These are phyloP conservation scores for Komagataella phaffii DNA, from an alignment of 805 yeast species.

Conservation along the genomic window DNA sequence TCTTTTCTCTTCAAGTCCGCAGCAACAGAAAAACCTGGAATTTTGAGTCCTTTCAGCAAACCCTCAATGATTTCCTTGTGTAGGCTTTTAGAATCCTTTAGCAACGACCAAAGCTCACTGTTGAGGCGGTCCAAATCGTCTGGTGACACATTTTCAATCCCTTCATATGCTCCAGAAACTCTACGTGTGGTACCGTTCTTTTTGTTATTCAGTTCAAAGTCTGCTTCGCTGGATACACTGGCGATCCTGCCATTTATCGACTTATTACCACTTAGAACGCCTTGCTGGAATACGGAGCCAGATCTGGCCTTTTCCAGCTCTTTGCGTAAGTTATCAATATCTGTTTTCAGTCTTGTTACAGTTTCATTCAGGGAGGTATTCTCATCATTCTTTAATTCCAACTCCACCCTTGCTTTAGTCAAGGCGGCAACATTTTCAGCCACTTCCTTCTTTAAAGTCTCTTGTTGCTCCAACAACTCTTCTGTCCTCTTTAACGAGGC, in stretches of 20 bases:
- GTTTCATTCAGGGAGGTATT: constrained; percentile 55
- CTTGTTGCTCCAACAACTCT: constrained; percentile 46
- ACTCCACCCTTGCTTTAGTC: constrained; percentile 41
- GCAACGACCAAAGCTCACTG: constrained; percentile 57
- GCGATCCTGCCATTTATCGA: background rate
- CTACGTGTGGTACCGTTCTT: background rate
- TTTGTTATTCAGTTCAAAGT: background rate
- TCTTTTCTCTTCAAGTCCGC: constrained; percentile 77
- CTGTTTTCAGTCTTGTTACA: constrained; percentile 38
- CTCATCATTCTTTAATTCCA: constrained; percentile 45
- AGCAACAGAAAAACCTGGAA: constrained; percentile 79
- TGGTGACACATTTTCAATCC: constrained; percentile 6
- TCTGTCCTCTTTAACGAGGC: constrained; percentile 46
- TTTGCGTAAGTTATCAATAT: constrained; percentile 18
- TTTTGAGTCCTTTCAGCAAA: constrained; percentile 66
- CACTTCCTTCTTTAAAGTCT: constrained; percentile 50
- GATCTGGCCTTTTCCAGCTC: constrained; percentile 7
- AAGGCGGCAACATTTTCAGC: constrained; percentile 47
- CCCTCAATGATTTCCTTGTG: constrained; percentile 83
- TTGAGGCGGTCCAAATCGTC: constrained; percentile 54
- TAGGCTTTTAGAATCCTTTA: constrained; percentile 58
- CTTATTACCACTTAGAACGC: background rate
- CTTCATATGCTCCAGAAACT: background rate
- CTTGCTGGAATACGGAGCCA: constrained; percentile 10
- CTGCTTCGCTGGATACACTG: constrained; percentile 15